Base-by-base conservation (phyloP, 2,329 filamentous ascomycete species). In the Capronia coronata region DNA sequence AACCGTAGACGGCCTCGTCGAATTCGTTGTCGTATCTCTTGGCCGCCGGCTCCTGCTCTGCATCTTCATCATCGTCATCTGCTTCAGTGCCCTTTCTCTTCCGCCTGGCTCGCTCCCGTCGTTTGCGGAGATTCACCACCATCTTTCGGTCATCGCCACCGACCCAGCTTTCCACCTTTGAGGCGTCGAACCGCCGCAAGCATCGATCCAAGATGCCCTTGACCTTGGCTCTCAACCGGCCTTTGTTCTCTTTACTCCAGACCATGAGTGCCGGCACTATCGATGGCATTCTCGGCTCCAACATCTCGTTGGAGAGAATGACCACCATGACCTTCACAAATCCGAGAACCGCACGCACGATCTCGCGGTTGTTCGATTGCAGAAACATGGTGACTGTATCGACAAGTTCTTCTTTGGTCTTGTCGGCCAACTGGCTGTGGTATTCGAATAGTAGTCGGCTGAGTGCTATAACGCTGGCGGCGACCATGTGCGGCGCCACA, bases 161-260 rank as follows among this genome's bases (percentile, higher is more conserved):
- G 51, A 87, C 90, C 66, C 86, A 76, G 57, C 80, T 79, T 68
- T 93, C 87, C 10, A 98, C 79, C 23, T 80, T 69, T 1, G 91
- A 84, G 39, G 86, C 85, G 41, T 93, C 90, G 64, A 96, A 97
- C 49, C 91, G 82, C 41, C 91, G 82, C 18, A 97, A 85, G 78
- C 96, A 88, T 45, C 93, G 82, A 71, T 98, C 93, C 13, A 98
- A 73, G 56, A 98, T 97, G 64, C 96, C 90, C 80, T 96, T 97
- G 60, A 98, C 90, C 74, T 97, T 98, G 43, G 87, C 84, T 63
- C 91, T 88, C 73, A 98, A 93, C 65, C 94, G 89, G 10, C 89
- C 89, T 73, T 97, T 97, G 75, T 98, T 94, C 69, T 98, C 93
- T 68, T 96, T 88, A 65, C 86, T 90, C 91, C 93, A 98, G 35